phyloP scores from a whole-genome alignment of 257 asterid species.

The Primulina tabacum region DNA sequence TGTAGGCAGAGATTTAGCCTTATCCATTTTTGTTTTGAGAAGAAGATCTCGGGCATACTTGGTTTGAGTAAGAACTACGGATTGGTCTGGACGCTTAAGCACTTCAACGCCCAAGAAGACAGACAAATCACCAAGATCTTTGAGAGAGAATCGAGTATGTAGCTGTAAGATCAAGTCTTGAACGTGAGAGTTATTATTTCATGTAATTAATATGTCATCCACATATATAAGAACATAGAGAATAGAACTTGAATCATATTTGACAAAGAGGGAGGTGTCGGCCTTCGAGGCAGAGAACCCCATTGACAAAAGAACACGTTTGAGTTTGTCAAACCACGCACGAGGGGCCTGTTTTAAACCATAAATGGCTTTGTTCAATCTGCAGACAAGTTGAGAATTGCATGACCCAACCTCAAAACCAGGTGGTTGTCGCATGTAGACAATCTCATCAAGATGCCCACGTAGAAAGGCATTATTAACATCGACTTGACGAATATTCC shows the following conservation, averaged over 20 bases:
- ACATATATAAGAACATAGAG: not conserved
- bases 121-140: not conserved
- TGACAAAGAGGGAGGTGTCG: not conserved
- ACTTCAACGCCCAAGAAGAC: not conserved
- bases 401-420: too few species aligned
- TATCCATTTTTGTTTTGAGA: not conserved
- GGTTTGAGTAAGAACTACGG: not conserved
- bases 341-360: not conserved
- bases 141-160: too few species aligned
- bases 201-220: too few species aligned
- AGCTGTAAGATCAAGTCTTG: too few species aligned
- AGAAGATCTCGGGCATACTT: not conserved
- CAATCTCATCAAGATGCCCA: too few species aligned
- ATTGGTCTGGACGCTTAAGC: rapidly evolving
- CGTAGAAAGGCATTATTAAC: too few species aligned
- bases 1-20: not conserved
- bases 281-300: not conserved
- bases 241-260: too few species aligned
- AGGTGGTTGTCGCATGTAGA: too few species aligned
- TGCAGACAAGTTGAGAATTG: not conserved
- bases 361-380: not conserved
- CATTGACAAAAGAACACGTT: rapidly evolving
- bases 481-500: too few species aligned
- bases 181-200: too few species aligned
- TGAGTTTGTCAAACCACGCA: not conserved